Percentiles rank a stretch among this genome's conserved stretches.
Conservation (phyloP, 331 rosid species). For the Ulmus americana region DNA sequence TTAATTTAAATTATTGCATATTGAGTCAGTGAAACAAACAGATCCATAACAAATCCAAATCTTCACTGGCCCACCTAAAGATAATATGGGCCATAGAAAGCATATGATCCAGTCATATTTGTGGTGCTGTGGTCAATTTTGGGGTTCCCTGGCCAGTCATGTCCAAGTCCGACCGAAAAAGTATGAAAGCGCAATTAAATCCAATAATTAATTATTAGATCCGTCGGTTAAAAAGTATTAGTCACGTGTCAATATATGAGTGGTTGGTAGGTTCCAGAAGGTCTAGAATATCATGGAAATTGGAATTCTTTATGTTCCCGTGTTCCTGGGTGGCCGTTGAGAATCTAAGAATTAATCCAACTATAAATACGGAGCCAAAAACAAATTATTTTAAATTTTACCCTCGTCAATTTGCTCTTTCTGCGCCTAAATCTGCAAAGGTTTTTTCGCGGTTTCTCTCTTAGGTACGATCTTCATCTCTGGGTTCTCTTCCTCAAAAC, state of each 20-base stretch:
- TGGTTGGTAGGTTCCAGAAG: slow-evolving; percentile 50
- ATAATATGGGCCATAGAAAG: too few relatives aligned
- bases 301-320: slow-evolving; percentile 8
- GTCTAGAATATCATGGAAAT: slow-evolving; percentile 15
- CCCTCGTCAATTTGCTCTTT: too few relatives aligned
- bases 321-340: slow-evolving; percentile 14
- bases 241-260: slow-evolving; percentile 21
- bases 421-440: not conserved
- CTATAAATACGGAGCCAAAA: not conserved
- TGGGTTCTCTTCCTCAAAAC: too few relatives aligned
- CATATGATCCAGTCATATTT: too few relatives aligned
- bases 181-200: not conserved
- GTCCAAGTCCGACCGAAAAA: not conserved
- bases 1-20: too few relatives aligned
- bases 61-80: too few relatives aligned
- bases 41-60: too few relatives aligned
- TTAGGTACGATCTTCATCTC: not conserved
- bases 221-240: not conserved
- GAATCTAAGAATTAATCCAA: slow-evolving; percentile 3
- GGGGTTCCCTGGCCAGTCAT: too few relatives aligned
- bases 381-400: too few relatives aligned
- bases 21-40: too few relatives aligned
- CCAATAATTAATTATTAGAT: not conserved
- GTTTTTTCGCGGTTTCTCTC: not conserved
- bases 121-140: too few relatives aligned